These are phyloP conservation scores for Gracilaria caudata DNA, from an alignment of 23 red algal genomes.

Conservation along the genomic window DNA sequence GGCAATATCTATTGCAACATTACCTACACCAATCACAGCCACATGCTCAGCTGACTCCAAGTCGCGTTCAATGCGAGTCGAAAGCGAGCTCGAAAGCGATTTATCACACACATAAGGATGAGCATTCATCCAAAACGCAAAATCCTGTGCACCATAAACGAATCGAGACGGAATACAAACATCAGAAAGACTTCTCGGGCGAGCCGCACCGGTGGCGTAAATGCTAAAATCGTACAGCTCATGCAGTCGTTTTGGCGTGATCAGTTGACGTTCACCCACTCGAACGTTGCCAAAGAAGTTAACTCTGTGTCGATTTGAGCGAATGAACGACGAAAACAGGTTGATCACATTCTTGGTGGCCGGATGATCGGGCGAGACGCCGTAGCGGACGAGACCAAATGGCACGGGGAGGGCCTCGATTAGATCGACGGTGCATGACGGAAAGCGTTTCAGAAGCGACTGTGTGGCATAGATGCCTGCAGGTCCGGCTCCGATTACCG, in stretches of 20 bases:
- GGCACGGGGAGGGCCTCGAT: conserved; percentile 83
- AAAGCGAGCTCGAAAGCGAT: neutral
- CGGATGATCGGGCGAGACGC: conserved; percentile 90
- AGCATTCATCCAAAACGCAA: conserved; percentile 89
- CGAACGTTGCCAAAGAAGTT: conserved; percentile 82
- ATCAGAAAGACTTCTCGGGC: conserved; percentile 15
- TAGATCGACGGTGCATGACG: conserved; percentile 59
- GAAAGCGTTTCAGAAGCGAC: conserved; percentile 56
- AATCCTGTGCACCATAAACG: conserved; percentile 78
- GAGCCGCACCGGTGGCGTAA: conserved; percentile 56
- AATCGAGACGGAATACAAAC: conserved; percentile 51
- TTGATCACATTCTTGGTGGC: conserved; percentile 74
- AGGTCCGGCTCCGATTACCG: conserved; percentile 86
- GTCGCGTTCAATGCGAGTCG: neutral
- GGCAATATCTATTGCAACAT: conserved; percentile 94
- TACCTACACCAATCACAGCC: conserved; percentile 87
- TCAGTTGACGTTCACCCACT: conserved; percentile 1
- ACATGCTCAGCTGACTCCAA: conserved; percentile 37
- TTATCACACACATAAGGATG: conserved; percentile 66
- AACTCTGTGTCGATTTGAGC: conserved; percentile 19
- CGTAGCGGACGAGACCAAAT: conserved; percentile 95
- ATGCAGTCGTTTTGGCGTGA: neutral
- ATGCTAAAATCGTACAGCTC: conserved; percentile 16
- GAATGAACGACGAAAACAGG: conserved; percentile 66
- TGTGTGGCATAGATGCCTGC: conserved; percentile 82